Base-by-base conservation (phyloP, 148 eudicot genomes). In the Persicaria tinctoria region DNA sequence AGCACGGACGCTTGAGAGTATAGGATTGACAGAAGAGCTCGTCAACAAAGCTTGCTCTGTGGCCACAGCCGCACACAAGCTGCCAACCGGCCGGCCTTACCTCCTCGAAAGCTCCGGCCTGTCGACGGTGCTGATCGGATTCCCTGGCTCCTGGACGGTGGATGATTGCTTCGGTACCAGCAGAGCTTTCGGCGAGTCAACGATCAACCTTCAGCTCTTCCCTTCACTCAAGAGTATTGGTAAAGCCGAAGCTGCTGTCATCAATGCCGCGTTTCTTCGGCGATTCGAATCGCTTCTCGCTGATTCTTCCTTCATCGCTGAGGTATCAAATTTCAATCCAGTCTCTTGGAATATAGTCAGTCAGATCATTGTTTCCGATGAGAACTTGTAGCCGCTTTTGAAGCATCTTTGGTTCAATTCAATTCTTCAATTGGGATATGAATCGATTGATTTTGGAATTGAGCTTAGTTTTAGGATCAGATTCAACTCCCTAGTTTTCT, bases 171-270 rank as follows among this genome's bases (percentile, higher is more conserved):
- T 79, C 60, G 32, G 11, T 9, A 54, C 54, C 10, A 4, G 38
- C 54, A 76, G 73, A 47, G 76, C 91, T 23, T 93, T 91, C 23
- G 94, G 98, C 49, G 87, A 81, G 60, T 51, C 70, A 5, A 85
- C 86, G 75, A 80, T 89, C 16, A 74, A 87, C 75, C 75, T 78
- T 45, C 47, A 73, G 5, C 51, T 79, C 76, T 93, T 93, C 80
- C 95, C 93, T 32, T 91, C 87, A 45, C 84, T 93, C 72, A 84
- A 75, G 76, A 91, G 85, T 49, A 80, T 93, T 47, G 91, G 97
- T n/a, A 83, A 56, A 76, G 79, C 80, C 51, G 85, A 87, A 44
- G 77, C 80, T 47, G 98, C 90, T 0, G 12, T 13, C 47, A 94
- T 85, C 6, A 93, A 91, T 49, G 74, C 79, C 18, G 90, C 86